Evolutionary conservation across 768 basidiomycete species (phyloP), one percentile per base, ranked within the genome.

Genomic region (Boletus vinaceobasis): DNA sequence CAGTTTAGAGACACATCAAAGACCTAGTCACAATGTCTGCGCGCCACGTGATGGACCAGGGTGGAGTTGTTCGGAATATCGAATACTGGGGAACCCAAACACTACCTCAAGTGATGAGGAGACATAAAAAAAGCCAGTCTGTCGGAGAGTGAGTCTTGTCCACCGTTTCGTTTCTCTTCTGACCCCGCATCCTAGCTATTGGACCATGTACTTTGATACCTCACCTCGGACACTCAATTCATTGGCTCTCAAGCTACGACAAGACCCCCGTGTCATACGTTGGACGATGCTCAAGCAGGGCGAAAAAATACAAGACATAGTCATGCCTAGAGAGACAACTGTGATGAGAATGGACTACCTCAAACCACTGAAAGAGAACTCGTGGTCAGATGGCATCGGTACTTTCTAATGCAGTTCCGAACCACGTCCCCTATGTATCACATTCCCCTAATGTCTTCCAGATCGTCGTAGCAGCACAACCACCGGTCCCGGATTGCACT

Each of bases 131-230:
- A 31, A 77, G 71, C 45, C 82, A 87, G 56, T 71, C 69, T 11
- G 63, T 81, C 23, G 92, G 86, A 78, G 92, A 94, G 92, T 93
- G 65, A 70, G 92, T 88, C 10, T 36, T 1, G 6, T 50, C n/a
- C 32, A 7, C 10, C 38, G 7, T 27, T 10, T 17, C 31, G 7
- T 49, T 15, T 39, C 23, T 32, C 0, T 45, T n/a, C 57, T 59
- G 26, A 68, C 53, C 19, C 14, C 15, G 49, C 23, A 21, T 47
- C 3, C 44, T 61, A 95, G 93, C 62, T 93, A 93, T 69, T 95
- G 91, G 91, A 86, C 88, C 5, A 81, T 96, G 76, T 82, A 91
- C 66, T 96, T 94, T 68, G 93, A 96, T 75, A 83, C 90, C 4
- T 87, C 88, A 9, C 93, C 93, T 11, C 75, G 76, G 37, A 85